Conservation (phyloP, 176 grass and related monocot genomes). For the Metroxylon sagu region DNA sequence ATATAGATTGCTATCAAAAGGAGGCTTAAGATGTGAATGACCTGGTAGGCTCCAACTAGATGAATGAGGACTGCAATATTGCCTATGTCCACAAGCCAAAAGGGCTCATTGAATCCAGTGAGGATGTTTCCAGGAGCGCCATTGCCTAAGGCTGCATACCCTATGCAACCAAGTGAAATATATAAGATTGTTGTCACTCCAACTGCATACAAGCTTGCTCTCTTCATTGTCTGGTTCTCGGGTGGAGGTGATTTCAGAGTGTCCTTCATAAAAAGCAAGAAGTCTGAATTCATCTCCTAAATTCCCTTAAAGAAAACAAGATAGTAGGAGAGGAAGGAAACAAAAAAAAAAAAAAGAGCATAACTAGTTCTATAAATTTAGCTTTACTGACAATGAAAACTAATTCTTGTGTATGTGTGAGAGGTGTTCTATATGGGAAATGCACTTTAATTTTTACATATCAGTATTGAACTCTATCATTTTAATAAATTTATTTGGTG, state of each 20-base stretch:
- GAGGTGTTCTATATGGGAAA: too few species aligned
- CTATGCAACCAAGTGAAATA: conserved; percentile 75
- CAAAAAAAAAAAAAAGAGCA: too few species aligned
- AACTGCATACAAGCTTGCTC: conserved; percentile 76
- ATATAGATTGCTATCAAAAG: too few species aligned
- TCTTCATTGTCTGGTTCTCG: conserved; percentile 95
- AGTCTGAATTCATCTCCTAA: too few species aligned
- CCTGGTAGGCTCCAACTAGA: conserved; percentile 77
- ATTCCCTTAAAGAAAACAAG: too few species aligned
- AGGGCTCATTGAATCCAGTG: conserved; percentile 87
- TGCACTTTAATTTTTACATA: too few species aligned
- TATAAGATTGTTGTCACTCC: conserved; percentile 77
- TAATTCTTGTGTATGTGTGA: too few species aligned
- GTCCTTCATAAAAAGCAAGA: conserved; percentile 28
- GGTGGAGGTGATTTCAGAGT: conserved; percentile 74
- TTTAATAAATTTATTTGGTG: too few species aligned
- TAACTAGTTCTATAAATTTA: too few species aligned
- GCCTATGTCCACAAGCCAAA: conserved; percentile 77
- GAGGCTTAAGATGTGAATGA: conserved; percentile 1
- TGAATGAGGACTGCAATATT: conserved; percentile 79
- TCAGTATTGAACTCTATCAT: too few species aligned
- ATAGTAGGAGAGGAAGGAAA: too few species aligned
- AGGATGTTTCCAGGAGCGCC: conserved; percentile 71
- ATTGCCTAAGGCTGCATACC: conserved; percentile 91
- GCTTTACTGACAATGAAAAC: too few species aligned